Conservation (phyloP, 1,139 yeast species). For the Pichiaceae sp. region DNA sequence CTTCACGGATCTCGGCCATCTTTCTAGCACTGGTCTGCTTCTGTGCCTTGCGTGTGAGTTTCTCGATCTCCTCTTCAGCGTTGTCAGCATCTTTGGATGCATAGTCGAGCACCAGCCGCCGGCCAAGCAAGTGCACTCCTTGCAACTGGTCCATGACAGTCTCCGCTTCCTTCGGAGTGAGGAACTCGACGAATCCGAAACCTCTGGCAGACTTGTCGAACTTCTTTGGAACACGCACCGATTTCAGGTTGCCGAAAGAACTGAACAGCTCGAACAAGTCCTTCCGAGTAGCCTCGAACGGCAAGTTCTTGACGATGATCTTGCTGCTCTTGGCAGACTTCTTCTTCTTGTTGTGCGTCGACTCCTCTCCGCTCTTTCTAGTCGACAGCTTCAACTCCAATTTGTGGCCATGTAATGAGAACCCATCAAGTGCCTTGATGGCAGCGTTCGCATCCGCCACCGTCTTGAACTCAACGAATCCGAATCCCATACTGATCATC, state of each 20-base stretch:
- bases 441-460: conserved; percentile 75
- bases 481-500: conserved; percentile 89
- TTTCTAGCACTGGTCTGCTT: conserved; percentile 76
- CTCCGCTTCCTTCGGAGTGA: conserved; percentile 85
- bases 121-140: conserved; percentile 95
- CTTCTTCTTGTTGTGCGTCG: conserved; percentile 15
- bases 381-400: conserved; percentile 83
- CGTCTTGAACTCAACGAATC: conserved; percentile 84
- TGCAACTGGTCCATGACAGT: conserved; percentile 90
- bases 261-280: conserved; percentile 87
- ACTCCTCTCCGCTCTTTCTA: conserved; percentile 36
- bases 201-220: conserved; percentile 95
- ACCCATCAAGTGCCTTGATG: conserved; percentile 65
- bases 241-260: conserved; percentile 87
- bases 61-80: conserved; percentile 84
- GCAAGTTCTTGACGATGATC: conserved; percentile 90
- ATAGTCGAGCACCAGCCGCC: conserved; percentile 90
- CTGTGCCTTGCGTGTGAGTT: conserved; percentile 79
- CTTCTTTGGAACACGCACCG: conserved; percentile 94
- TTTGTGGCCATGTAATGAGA: conserved; percentile 80
- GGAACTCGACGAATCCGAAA: conserved; percentile 93
- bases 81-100: conserved; percentile 77
- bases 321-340: conserved; percentile 53
- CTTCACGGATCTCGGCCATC: conserved; percentile 59
- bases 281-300: conserved; percentile 91